Conservation (phyloP, 2,329 filamentous ascomycete genomes). For the Clarireedia paspali region DNA sequence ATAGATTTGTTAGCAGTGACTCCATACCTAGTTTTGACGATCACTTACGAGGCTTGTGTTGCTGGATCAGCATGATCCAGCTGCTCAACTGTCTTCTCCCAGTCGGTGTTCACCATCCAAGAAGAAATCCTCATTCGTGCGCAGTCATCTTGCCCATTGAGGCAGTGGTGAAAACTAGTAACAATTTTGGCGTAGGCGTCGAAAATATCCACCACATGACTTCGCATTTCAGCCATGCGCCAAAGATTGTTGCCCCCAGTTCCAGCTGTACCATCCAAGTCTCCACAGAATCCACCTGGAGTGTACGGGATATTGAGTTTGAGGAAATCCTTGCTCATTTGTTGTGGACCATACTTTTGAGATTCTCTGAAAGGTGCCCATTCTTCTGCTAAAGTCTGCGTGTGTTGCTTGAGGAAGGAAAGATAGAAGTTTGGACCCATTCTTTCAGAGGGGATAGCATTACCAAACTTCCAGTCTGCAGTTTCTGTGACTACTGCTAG, state of each 20-base stretch:
- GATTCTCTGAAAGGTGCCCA: too few relatives aligned
- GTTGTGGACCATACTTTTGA: neutral
- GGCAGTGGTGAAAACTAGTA: neutral
- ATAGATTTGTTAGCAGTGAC: neutral
- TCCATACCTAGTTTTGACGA: neutral
- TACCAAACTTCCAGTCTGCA: too few relatives aligned
- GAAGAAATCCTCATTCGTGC: neutral
- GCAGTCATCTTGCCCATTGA: neutral
- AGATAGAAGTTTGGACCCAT: too few relatives aligned
- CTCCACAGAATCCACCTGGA: neutral
- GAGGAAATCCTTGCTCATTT: neutral
- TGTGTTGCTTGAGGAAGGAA: too few relatives aligned
- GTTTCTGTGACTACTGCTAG: too few relatives aligned
- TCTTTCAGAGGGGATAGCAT: too few relatives aligned
- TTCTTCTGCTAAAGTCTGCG: neutral
- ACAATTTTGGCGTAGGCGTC: neutral
- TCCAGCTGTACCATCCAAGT: neutral
- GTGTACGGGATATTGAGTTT: neutral
- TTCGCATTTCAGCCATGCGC: neutral
- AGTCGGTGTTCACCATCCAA: conserved; percentile 1
- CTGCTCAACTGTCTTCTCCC: neutral
- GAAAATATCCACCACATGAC: neutral
- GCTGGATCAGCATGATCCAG: neutral
- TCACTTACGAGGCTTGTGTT: neutral
- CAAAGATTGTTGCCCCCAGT: neutral